Conservation (phyloP, 2,329 filamentous ascomycete species). For the Neopestalotiopsis sp. region DNA sequence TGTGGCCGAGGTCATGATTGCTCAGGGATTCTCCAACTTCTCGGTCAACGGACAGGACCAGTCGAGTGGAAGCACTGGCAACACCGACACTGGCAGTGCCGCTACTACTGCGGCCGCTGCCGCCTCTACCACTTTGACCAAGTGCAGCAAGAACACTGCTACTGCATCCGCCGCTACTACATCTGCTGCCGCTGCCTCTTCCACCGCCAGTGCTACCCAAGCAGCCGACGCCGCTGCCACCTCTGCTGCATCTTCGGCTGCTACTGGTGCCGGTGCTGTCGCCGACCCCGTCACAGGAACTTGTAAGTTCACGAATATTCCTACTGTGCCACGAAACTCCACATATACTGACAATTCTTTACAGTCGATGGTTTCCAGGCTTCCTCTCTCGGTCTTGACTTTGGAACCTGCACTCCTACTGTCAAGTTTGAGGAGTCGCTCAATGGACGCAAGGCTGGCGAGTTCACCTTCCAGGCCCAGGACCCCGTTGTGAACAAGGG, state of each 20-base stretch:
- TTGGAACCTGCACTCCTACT: conserved; percentile 60
- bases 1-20: conserved; percentile 67
- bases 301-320: conserved; percentile 1
- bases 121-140: background rate
- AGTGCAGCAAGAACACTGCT: background rate
- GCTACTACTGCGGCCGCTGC: background rate
- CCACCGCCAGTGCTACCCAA: conserved; percentile 6
- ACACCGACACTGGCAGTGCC: conserved; percentile 7
- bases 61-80: conserved; percentile 24
- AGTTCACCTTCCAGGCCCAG: conserved; percentile 72
- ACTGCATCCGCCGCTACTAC: conserved; percentile 21
- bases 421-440: conserved; percentile 65
- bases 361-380: conserved; percentile 37
- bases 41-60: conserved; percentile 39
- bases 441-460: conserved; percentile 58
- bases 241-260: conserved; percentile 20
- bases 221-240: conserved; percentile 18
- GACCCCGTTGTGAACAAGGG: conserved; percentile 66
- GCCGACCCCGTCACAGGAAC: conserved; percentile 38
- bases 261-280: conserved; percentile 37
- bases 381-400: conserved; percentile 48
- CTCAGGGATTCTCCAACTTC: conserved; percentile 69
- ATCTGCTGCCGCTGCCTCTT: conserved; percentile 4
- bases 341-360: conserved; percentile 4
- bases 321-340: background rate